Conservation (phyloP, 2,329 filamentous ascomycete species). For the Xylaria sp. region DNA sequence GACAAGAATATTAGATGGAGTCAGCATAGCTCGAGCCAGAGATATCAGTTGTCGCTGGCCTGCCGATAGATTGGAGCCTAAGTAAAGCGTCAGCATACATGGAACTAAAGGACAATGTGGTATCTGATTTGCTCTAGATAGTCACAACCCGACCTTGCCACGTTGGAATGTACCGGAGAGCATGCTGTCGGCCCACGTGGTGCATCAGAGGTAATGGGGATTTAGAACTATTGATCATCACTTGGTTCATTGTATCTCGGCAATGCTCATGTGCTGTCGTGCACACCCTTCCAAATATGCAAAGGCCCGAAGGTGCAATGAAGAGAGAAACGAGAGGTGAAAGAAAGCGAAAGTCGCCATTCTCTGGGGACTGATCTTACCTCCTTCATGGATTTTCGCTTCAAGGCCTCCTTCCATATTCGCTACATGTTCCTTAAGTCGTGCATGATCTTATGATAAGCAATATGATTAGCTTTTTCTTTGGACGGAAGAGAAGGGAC, state of each 20-base stretch:
- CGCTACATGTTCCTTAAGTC: conserved; percentile 88
- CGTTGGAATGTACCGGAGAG: conserved; percentile 3
- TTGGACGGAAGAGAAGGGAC: conserved; percentile 36
- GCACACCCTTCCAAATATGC: conserved; percentile 41
- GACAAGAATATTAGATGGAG: conserved; percentile 95
- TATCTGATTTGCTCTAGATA: neutral
- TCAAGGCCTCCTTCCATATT: conserved; percentile 91
- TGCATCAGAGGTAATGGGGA: conserved; percentile 53
- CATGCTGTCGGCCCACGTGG: conserved; percentile 46
- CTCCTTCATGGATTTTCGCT: conserved; percentile 91
- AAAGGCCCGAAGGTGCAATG: conserved; percentile 46
- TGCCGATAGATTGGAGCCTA: conserved; percentile 93
- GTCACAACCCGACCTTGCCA: neutral
- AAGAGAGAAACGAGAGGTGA: conserved; percentile 48
- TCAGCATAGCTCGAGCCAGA: conserved; percentile 90
- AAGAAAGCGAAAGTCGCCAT: conserved; percentile 43
- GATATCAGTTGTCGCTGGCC: conserved; percentile 95
- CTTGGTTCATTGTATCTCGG: conserved; percentile 32
- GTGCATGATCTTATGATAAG: conserved; percentile 78
- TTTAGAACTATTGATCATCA: conserved; percentile 19
- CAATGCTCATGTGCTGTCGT: conserved; percentile 32
- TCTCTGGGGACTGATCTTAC: conserved; percentile 64
- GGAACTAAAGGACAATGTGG: conserved; percentile 11
- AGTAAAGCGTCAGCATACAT: conserved; percentile 35
- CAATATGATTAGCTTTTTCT: conserved; percentile 53